A percentile compares a stretch with the other conserved stretches of the same genome.
These are phyloP conservation scores for Paspalum vaginatum DNA, from an alignment of 176 grass and related monocot species.

Conservation along the genomic window DNA sequence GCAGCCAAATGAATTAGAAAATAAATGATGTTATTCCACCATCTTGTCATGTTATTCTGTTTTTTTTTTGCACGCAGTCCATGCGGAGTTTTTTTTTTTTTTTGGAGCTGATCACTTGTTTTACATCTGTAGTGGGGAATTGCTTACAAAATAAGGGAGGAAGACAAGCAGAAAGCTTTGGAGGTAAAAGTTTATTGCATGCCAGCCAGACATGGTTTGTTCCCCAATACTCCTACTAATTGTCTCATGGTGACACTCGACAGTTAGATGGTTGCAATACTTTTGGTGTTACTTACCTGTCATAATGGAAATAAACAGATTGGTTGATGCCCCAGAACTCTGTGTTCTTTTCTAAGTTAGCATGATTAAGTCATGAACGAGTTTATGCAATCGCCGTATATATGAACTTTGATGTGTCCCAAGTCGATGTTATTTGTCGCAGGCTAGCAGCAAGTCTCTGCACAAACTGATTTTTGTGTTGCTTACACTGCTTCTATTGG, in stretches of 20 bases:
- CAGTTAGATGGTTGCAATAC: neutral
- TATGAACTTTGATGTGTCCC: neutral
- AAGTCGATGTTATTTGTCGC: neutral
- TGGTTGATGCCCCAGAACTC: neutral
- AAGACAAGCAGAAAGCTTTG: conserved; percentile 74
- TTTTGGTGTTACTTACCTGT: neutral
- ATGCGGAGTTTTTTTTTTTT: neutral
- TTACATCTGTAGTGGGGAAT: conserved; percentile 72
- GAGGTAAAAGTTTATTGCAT: conserved; percentile 50
- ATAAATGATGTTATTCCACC: neutral
- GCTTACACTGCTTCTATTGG: conserved; percentile 35
- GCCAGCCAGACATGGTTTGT: neutral
- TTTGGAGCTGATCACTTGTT: conserved; percentile 20
- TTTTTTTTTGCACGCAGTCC: neutral
- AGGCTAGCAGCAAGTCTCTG: neutral
- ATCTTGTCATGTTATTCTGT: neutral
- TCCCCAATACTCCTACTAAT: neutral
- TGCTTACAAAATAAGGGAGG: conserved; percentile 73
- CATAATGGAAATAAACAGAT: neutral
- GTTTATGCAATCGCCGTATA: neutral
- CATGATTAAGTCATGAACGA: neutral
- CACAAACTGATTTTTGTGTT: conserved; percentile 13
- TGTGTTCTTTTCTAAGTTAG: neutral
- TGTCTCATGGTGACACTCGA: neutral
- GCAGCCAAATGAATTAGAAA: neutral